Base-by-base conservation (phyloP, 1,284 basidiomycete species). In the Cerioporus squamosus region DNA sequence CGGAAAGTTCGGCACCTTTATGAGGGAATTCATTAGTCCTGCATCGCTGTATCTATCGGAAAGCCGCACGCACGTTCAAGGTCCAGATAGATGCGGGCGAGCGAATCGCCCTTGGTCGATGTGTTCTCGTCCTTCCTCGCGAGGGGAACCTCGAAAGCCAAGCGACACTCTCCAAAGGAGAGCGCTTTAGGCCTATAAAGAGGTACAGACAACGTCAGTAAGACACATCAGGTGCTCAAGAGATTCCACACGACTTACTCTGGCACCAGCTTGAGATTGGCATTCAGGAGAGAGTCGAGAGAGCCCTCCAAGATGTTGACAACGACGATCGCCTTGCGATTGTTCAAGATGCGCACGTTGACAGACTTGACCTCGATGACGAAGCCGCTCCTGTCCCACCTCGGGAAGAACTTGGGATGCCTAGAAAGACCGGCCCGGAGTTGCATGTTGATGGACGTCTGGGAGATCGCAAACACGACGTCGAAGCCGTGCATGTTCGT, bases 391-490 rank as follows among this genome's bases (percentile, higher is more conserved):
- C 62, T 61, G 1, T 47, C 33, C 72, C 72, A 74, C 8, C 59
- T 64, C 6, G 59, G 36, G 33, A 44, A 72, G 50, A 8, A 53
- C 45, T 8, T 29, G 39, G 18, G 58, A 10, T 36, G 45, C 23
- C 60, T 51, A 3, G 40, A 39, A 43, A 59, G 65, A 64, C 70
- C 36, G 66, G 55, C 8, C 53, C 53, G 45, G 59, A 57, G 65
- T 45, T 70, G 64, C 14, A 55, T 60, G 58, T 72, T 72, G 63
- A 75, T 66, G 2, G 72, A 68, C 3, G 63, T 61, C 55, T 74
- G 71, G 1, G 74, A 71, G 52, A 75, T 61, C 1, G 72, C 71
- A 20, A 62, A 61, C 63, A 74, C 61, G 44, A 70, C 62, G 61
- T 75, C 74, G 64, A 71, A 74, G 54, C 68, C 68, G 48, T 54